phyloP scores from a whole-genome alignment of 352 stramenopile genomes.

The Globisporangium acanthophoron region DNA sequence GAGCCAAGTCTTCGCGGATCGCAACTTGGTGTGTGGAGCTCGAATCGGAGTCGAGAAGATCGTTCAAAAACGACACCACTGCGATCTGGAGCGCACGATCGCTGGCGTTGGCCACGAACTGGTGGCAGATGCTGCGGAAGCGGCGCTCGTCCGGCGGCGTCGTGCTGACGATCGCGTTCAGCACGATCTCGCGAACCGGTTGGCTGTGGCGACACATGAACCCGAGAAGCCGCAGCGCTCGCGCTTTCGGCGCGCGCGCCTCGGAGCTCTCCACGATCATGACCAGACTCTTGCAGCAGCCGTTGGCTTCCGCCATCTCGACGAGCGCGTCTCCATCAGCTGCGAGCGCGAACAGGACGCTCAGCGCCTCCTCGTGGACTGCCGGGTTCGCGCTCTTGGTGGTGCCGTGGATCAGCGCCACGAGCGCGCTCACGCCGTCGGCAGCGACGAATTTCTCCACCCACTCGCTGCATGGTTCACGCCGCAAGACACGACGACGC shows the following conservation, averaged over 20 bases:
- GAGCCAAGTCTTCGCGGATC: slow-evolving; percentile 41
- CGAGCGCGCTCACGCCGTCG: slow-evolving; percentile 33
- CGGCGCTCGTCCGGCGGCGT: slow-evolving; percentile 10
- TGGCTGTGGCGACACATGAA: slow-evolving; percentile 30
- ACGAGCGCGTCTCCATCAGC: slow-evolving; percentile 22
- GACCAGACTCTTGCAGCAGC: slow-evolving; percentile 26
- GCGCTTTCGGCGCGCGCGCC: slow-evolving; percentile 18
- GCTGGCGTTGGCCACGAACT: slow-evolving; percentile 19
- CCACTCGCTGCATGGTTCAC: slow-evolving; percentile 31
- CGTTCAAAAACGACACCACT: slow-evolving; percentile 44
- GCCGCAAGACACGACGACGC: not conserved
- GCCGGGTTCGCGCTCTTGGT: slow-evolving; percentile 16
- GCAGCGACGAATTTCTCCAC: slow-evolving; percentile 43
- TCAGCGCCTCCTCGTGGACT: slow-evolving; percentile 34
- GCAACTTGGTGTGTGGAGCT: slow-evolving; percentile 18
- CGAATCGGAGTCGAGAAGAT: slow-evolving; percentile 27
- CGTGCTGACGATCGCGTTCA: slow-evolving; percentile 22
- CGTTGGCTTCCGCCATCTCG: slow-evolving; percentile 23
- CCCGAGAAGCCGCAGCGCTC: slow-evolving; percentile 27
- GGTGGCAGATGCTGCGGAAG: slow-evolving; percentile 23
- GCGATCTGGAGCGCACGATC: slow-evolving; percentile 24
- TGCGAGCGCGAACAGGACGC: slow-evolving; percentile 43
- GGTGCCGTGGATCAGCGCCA: slow-evolving; percentile 25
- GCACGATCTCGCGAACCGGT: slow-evolving; percentile 18
- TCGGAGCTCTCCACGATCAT: slow-evolving; percentile 21